Percentiles rank a stretch among this genome's conserved stretches.
Evolutionary conservation across 1,139 yeast species (phyloP).

Genomic region (Kodamaea suecica): DNA sequence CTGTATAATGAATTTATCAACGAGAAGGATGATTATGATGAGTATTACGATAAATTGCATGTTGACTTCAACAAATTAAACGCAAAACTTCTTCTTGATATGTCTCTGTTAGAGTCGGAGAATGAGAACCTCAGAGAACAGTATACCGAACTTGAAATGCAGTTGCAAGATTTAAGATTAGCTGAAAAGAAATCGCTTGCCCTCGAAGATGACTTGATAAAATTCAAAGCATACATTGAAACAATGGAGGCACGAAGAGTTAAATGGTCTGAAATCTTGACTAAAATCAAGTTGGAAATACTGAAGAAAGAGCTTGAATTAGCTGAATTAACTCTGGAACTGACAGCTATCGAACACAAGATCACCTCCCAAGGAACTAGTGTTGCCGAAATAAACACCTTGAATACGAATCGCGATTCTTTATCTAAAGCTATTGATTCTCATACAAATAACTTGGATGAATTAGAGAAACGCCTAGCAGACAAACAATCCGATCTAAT

Average conservation of each 20-base stretch:
- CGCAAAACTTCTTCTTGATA: conserved; percentile 34
- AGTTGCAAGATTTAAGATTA: conserved; percentile 32
- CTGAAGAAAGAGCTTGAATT: conserved; percentile 44
- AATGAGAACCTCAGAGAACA: conserved; percentile 38
- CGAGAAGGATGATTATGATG: conserved; percentile 59
- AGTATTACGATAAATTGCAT: conserved; percentile 54
- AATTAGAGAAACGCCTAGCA: conserved; percentile 32
- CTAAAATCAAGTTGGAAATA: conserved; percentile 56
- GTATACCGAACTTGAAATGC: conserved; percentile 22
- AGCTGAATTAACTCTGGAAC: conserved; percentile 42
- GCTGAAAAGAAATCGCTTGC: conserved; percentile 60
- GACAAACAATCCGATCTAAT: conserved; percentile 49
- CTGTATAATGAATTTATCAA: conserved; percentile 68
- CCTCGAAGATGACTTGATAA: conserved; percentile 66
- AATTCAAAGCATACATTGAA: conserved; percentile 68
- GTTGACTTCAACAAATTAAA: conserved; percentile 45
- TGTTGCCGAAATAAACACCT: conserved; percentile 57
- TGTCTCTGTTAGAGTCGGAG: conserved; percentile 42
- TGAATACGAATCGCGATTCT: conserved; percentile 60
- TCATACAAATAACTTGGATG: conserved; percentile 42
- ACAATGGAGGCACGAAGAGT: conserved; percentile 60
- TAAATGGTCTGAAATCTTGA: conserved; percentile 61
- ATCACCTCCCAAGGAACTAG: conserved; percentile 57
- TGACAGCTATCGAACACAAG: conserved; percentile 42
- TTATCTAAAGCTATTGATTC: conserved; percentile 55